Evolutionary conservation across 495 filamentous ascomycete genomes (phyloP).

Genomic region (Aspergillus coremiiformis): DNA sequence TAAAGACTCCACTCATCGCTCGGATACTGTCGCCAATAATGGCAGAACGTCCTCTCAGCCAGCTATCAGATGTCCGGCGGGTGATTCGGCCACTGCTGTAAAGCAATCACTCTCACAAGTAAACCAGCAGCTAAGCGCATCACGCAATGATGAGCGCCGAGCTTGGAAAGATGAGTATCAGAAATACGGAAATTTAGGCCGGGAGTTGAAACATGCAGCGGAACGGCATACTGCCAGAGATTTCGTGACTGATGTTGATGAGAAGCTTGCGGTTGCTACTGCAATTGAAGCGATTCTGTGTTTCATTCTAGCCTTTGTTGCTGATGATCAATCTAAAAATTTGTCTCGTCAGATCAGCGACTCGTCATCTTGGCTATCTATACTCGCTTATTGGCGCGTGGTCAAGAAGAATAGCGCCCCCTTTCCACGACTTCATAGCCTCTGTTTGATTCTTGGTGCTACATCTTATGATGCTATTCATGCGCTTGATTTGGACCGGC

Average conservation of each 20-base stretch:
- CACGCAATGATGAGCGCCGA: slow-evolving; percentile 31
- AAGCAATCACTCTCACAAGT: slow-evolving; percentile 27
- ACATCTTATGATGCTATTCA: slow-evolving; percentile 42
- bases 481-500: slow-evolving; percentile 39
- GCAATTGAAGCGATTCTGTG: slow-evolving; percentile 43
- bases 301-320: slow-evolving; percentile 44
- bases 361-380: slow-evolving; percentile 41
- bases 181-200: slow-evolving; percentile 35
- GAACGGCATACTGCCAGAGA: slow-evolving; percentile 33
- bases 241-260: slow-evolving; percentile 22
- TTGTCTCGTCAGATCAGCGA: slow-evolving; percentile 31
- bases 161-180: slow-evolving; percentile 41
- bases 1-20: slow-evolving; percentile 19
- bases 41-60: slow-evolving; percentile 23
- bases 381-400: slow-evolving; percentile 42
- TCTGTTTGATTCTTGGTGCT: slow-evolving; percentile 41
- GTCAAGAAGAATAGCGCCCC: slow-evolving; percentile 32
- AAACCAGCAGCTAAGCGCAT: slow-evolving; percentile 14
- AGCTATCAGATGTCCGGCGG: slow-evolving; percentile 20
- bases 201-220: slow-evolving; percentile 43
- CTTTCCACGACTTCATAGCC: slow-evolving; percentile 34
- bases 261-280: slow-evolving; percentile 37
- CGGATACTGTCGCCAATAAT: slow-evolving; percentile 23
- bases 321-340: slow-evolving; percentile 35
- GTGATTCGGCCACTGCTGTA: slow-evolving; percentile 16